Evolutionary conservation across 495 filamentous ascomycete genomes (phyloP).

Genomic region (Jackrogersella minutella): DNA sequence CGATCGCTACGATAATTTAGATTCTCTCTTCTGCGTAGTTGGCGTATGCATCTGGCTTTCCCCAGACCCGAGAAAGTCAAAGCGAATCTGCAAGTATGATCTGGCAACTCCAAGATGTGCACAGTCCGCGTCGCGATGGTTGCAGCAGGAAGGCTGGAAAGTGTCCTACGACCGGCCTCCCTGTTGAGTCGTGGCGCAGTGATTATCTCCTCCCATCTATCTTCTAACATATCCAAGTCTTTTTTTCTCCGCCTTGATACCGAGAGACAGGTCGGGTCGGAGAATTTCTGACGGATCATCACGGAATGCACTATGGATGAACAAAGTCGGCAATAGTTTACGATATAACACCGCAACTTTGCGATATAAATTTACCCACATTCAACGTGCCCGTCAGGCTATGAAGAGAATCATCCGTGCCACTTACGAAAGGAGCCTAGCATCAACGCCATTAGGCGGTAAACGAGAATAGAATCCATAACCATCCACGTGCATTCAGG

Average conservation of each 20-base stretch:
- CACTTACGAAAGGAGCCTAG: constrained; percentile 24
- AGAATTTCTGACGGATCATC: constrained; percentile 34
- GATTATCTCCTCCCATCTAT: not conserved
- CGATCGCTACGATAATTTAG: not conserved
- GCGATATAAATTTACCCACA: constrained; percentile 2
- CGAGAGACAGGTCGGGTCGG: constrained; percentile 20
- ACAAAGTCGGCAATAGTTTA: constrained; percentile 16
- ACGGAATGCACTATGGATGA: constrained; percentile 17
- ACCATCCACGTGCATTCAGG: constrained; percentile 35
- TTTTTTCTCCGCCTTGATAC: constrained; percentile 23
- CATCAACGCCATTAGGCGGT: not conserved
- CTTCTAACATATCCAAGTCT: not conserved
- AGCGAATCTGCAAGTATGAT: too few species aligned
- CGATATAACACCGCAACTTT: not conserved
- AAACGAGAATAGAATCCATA: constrained; percentile 25
- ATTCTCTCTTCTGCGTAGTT: too few species aligned
- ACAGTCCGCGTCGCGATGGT: constrained; percentile 21
- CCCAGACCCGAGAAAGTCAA: too few species aligned
- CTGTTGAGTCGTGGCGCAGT: constrained; percentile 18
- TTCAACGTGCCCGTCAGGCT: not conserved
- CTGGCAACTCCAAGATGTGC: constrained; percentile 4
- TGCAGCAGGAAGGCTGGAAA: constrained; percentile 2
- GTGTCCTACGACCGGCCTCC: not conserved
- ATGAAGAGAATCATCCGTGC: constrained; percentile 1
- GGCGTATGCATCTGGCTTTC: too few species aligned